phyloP scores from a whole-genome alignment of 139 green algal species.

The Edaphochlamys debaryana region DNA sequence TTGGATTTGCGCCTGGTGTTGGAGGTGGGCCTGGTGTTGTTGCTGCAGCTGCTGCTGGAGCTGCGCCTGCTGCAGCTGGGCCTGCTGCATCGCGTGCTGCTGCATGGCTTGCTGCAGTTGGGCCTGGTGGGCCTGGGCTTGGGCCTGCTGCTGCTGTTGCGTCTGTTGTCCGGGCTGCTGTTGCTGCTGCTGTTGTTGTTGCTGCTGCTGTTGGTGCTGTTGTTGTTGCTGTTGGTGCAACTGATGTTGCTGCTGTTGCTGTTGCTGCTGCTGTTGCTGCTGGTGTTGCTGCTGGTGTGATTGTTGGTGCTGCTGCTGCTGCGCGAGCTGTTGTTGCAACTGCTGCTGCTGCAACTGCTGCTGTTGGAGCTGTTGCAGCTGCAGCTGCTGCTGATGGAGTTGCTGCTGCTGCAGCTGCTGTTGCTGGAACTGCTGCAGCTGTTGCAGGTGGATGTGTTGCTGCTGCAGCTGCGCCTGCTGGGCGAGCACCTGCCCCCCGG shows the following conservation, averaged over 20 bases:
- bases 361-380: not conserved
- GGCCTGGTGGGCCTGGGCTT: not conserved
- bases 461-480: not conserved
- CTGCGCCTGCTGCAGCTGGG: too few species aligned
- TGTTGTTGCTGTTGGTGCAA: slow-evolving; percentile 13
- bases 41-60: too few species aligned
- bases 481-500: too few species aligned
- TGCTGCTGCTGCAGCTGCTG: not conserved
- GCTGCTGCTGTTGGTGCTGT: slow-evolving; percentile 1
- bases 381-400: not conserved
- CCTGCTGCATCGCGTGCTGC: too few species aligned
- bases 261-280: slow-evolving; percentile 8
- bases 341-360: slow-evolving; percentile 24
- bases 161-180: not conserved
- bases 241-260: slow-evolving; percentile 7
- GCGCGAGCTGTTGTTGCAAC: not conserved
- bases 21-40: too few species aligned
- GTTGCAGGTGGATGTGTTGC: slow-evolving; percentile 1
- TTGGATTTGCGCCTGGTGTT: not conserved
- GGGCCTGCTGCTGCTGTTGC: not conserved
- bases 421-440: slow-evolving; percentile 11
- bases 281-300: slow-evolving; percentile 13
- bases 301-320: not conserved
- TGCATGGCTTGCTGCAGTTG: not conserved
- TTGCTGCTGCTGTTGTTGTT: slow-evolving; percentile 4